phyloP scores from a whole-genome alignment of 148 eudicot genomes.

The Fallopia convolvulus region DNA sequence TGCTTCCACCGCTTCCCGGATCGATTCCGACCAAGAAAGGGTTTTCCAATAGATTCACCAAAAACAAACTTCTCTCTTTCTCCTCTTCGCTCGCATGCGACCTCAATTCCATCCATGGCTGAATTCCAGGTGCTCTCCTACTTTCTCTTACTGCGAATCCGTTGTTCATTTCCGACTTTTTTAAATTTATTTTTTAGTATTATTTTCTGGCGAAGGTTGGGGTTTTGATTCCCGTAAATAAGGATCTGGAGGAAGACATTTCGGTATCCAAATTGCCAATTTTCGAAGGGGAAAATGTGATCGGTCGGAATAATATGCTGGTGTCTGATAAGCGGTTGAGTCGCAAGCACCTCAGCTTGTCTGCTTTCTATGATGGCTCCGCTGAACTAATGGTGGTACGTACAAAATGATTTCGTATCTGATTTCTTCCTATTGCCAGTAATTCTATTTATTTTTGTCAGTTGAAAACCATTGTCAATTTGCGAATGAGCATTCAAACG shows the following conservation, averaged over 20 bases:
- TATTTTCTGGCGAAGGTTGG: constrained; percentile 40
- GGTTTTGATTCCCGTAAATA: constrained; percentile 47
- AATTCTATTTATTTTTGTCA: background rate
- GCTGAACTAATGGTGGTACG: constrained; percentile 54
- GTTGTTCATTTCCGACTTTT: background rate
- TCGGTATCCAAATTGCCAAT: constrained; percentile 45
- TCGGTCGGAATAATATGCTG: constrained; percentile 60
- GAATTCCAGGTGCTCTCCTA: constrained; percentile 6
- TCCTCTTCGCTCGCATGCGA: background rate
- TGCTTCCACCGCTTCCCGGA: background rate
- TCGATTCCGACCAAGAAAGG: background rate
- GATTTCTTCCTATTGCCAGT: background rate
- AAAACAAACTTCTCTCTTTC: background rate
- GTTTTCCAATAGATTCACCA: background rate
- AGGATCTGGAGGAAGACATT: constrained; percentile 39
- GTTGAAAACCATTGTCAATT: background rate
- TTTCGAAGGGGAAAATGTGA: constrained; percentile 38
- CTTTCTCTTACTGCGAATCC: background rate
- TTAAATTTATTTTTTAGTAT: background rate
- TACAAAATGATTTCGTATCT: background rate
- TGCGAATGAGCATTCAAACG: background rate
- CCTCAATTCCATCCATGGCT: background rate
- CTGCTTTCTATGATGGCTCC: constrained; percentile 31
- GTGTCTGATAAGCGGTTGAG: constrained; percentile 72
- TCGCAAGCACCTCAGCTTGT: constrained; percentile 64